Percentiles rank a stretch among this genome's conserved stretches.
These are phyloP conservation scores for Torulaspora gathmanii DNA, from an alignment of 805 yeast genomes.

Conservation along the genomic window DNA sequence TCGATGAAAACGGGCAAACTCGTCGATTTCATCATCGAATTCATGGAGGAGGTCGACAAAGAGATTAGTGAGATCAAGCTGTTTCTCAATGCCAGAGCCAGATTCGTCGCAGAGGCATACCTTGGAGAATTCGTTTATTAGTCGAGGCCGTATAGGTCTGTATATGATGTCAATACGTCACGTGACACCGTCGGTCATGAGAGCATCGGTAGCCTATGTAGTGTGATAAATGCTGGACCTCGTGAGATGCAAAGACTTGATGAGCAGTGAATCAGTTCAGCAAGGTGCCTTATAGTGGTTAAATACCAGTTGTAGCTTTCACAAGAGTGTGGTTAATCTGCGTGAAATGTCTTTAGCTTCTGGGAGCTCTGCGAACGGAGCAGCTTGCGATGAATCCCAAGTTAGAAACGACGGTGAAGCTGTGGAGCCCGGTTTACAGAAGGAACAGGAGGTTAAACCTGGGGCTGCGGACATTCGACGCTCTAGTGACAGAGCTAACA, in stretches of 20 bases:
- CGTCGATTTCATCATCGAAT: slow-evolving; percentile 94
- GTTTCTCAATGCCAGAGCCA: slow-evolving; percentile 93
- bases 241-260: too few species aligned
- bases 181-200: background rate
- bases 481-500: slow-evolving; percentile 7
- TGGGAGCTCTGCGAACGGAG: slow-evolving; percentile 4
- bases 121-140: slow-evolving; percentile 76
- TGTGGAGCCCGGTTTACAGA: background rate
- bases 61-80: slow-evolving; percentile 98
- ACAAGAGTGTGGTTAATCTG: too few species aligned
- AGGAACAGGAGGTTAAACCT: background rate
- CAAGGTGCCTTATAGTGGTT: background rate
- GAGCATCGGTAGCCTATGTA: background rate
- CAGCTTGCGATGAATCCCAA: background rate
- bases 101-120: slow-evolving; percentile 96
- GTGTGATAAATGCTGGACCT: background rate
- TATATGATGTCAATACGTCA: background rate
- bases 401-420: background rate
- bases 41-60: slow-evolving; percentile 98
- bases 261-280: too few species aligned
- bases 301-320: background rate
- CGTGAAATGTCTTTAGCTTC: slow-evolving; percentile 9
- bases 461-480: background rate
- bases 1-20: slow-evolving; percentile 91
- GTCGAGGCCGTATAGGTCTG: background rate